phyloP scores from a whole-genome alignment of 2,329 filamentous ascomycete genomes.

The Xylariaceae sp. region DNA sequence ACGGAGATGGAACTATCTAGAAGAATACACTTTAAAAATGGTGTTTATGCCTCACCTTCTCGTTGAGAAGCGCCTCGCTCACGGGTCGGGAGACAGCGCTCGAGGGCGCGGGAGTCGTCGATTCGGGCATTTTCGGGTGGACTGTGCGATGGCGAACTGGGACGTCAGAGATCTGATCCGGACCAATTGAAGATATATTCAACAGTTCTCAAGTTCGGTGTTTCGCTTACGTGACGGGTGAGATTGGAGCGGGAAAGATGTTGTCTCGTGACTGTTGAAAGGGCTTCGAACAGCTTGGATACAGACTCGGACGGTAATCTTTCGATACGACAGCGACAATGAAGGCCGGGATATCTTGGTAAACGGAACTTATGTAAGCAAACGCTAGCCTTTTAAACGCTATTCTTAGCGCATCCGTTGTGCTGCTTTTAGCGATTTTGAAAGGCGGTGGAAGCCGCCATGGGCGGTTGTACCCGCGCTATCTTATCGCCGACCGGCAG shows the following conservation, averaged over 20 bases:
- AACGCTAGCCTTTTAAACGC: neutral
- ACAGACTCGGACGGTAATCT: neutral
- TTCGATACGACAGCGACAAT: slow-evolving; percentile 13
- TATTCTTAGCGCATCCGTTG: no score
- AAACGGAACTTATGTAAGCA: slow-evolving; percentile 16
- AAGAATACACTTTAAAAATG: neutral
- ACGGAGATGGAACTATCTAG: neutral
- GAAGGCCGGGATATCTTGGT: slow-evolving; percentile 11
- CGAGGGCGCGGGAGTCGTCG: slow-evolving; percentile 50
- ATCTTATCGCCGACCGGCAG: slow-evolving; percentile 17
- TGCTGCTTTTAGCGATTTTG: neutral
- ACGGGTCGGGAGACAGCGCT: slow-evolving; percentile 73
- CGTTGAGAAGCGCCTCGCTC: slow-evolving; percentile 96
- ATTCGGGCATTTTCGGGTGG: slow-evolving; percentile 46
- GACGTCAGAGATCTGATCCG: slow-evolving; percentile 3
- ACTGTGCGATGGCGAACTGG: slow-evolving; percentile 12
- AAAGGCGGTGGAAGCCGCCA: slow-evolving; percentile 11
- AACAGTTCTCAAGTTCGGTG: neutral
- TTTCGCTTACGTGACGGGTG: slow-evolving; percentile 15
- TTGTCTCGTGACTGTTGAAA: slow-evolving; percentile 19
- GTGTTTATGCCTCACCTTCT: slow-evolving; percentile 67
- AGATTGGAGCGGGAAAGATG: neutral
- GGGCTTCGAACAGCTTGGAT: neutral
- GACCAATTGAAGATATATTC: slow-evolving; percentile 17
- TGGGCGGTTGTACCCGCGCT: neutral